phyloP scores from a whole-genome alignment of 768 basidiomycete genomes.

The Trametes gibbosa region DNA sequence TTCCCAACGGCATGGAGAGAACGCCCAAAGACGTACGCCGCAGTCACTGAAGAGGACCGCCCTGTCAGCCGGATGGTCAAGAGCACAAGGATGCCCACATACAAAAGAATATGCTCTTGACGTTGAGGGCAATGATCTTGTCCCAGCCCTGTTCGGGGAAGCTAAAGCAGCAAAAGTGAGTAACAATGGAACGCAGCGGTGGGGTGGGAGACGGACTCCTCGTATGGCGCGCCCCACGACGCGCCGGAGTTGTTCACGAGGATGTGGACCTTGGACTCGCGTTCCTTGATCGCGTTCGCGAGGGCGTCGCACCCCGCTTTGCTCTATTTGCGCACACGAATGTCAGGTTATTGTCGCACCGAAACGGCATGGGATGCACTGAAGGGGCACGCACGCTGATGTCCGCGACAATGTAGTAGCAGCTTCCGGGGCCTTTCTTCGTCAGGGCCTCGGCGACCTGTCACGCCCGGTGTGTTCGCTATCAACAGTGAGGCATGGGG shows the following conservation, averaged over 20 bases:
- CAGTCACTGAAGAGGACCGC: slow-evolving; percentile 45
- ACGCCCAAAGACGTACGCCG: slow-evolving; percentile 36
- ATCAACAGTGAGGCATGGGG: neutral
- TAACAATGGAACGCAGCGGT: neutral
- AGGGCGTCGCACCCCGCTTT: slow-evolving; percentile 80
- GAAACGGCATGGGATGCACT: neutral
- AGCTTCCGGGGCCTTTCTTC: slow-evolving; percentile 54
- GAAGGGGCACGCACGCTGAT: slow-evolving; percentile 52
- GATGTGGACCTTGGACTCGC: slow-evolving; percentile 73
- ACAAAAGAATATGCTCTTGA: slow-evolving; percentile 85
- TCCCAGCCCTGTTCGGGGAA: slow-evolving; percentile 89
- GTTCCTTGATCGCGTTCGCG: slow-evolving; percentile 62
- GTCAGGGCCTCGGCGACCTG: slow-evolving; percentile 52
- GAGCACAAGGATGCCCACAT: slow-evolving; percentile 21
- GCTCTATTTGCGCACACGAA: slow-evolving; percentile 39
- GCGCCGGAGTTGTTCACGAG: slow-evolving; percentile 83
- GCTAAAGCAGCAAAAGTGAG: slow-evolving; percentile 16
- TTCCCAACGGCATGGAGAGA: neutral
- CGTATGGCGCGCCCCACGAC: slow-evolving; percentile 72
- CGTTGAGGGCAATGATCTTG: slow-evolving; percentile 76
- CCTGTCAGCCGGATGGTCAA: neutral
- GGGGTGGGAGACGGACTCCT: slow-evolving; percentile 33
- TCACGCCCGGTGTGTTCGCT: slow-evolving; percentile 36
- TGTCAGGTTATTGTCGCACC: neutral
- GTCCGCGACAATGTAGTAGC: slow-evolving; percentile 74